Evolutionary conservation across 306 rosid genomes (phyloP).

Genomic region (Potentilla sterilis): DNA sequence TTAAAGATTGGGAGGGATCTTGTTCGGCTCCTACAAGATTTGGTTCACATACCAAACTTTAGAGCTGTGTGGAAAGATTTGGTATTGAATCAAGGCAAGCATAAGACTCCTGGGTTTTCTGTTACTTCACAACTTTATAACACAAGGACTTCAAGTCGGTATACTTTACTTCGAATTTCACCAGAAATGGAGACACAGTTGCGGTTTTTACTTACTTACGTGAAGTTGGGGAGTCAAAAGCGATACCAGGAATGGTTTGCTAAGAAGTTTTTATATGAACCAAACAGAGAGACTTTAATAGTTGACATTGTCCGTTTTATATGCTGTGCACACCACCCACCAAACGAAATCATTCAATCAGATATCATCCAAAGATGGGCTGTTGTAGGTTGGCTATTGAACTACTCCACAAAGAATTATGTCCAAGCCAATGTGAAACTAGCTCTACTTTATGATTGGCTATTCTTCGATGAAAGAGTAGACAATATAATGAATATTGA

Average conservation of each 20-base stretch:
- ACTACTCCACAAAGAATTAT: conserved; percentile 44
- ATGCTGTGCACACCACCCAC: conserved; percentile 83
- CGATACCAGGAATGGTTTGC: conserved; percentile 76
- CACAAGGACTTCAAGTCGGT: conserved; percentile 54
- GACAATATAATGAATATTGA: conserved; percentile 83
- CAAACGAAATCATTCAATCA: conserved; percentile 78
- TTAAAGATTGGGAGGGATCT: conserved; percentile 79
- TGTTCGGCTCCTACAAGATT: conserved; percentile 44
- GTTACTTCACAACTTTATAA: conserved; percentile 58
- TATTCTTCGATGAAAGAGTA: conserved; percentile 56
- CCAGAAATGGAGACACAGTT: conserved; percentile 74
- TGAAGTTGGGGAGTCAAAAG: conserved; percentile 64
- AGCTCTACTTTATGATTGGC: conserved; percentile 89
- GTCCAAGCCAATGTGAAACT: conserved; percentile 56
- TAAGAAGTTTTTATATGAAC: conserved; percentile 52
- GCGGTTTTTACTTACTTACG: conserved; percentile 66
- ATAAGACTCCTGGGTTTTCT: conserved; percentile 42
- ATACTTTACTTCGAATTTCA: conserved; percentile 55
- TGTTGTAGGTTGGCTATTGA: conserved; percentile 78
- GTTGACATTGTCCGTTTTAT: conserved; percentile 71
- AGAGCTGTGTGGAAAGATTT: conserved; percentile 48
- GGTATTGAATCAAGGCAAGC: conserved; percentile 38
- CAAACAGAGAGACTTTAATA: conserved; percentile 54
- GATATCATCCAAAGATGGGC: conserved; percentile 89
- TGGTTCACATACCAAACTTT: too few relatives aligned